Base-by-base conservation (phyloP, 106 monocot species). In the Acorus calamus region DNA sequence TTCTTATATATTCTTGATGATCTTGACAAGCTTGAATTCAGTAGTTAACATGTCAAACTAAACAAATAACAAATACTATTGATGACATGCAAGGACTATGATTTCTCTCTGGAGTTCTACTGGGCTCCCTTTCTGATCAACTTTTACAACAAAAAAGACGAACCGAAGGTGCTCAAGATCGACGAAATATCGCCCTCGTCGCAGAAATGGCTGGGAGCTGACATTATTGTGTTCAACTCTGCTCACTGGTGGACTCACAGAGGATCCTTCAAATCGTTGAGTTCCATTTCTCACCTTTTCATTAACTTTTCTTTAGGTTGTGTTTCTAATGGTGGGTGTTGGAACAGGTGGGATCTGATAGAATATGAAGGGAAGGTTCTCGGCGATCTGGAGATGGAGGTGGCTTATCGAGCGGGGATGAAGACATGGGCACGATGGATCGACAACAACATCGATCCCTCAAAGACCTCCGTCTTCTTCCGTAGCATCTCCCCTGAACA, bases 181-280 rank as follows among this genome's bases (percentile, higher is more conserved):
- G 69, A 86, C 9, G 47, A 63, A 49, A 62, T 86, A 9, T 44
- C 69, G 4, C 11, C n/a, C 0, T 11, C 51, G 2, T 13, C 59
- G 6, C 11, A 8, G 28, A 8, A 14, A 11, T 77, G 74, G 71
- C 11, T 2, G 7, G 63, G 64, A 4, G 80, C 80, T 3, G 77
- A 77, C 8, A 74, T 85, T 14, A 47, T 82, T 62, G 58, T 82
- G 13, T 82, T 77, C 82, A 82, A 78, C 77, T 68, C 77, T 50
- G 82, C 74, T 7, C 83, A 83, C 62, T 83, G 83, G 83, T 83
- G 73, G 78, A 73, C 68, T 44, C 79, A 79, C 64, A 61, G 43
- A 0, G 73, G 79, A 49, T 64, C 64, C 14, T 12, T 66, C 11
- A 52, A 12, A 13, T 28, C 28, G 28, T 28, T 28, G 28, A 28